Base-by-base conservation (phyloP, 2,329 filamentous ascomycete species). In the Trichoderma endophyticum region DNA sequence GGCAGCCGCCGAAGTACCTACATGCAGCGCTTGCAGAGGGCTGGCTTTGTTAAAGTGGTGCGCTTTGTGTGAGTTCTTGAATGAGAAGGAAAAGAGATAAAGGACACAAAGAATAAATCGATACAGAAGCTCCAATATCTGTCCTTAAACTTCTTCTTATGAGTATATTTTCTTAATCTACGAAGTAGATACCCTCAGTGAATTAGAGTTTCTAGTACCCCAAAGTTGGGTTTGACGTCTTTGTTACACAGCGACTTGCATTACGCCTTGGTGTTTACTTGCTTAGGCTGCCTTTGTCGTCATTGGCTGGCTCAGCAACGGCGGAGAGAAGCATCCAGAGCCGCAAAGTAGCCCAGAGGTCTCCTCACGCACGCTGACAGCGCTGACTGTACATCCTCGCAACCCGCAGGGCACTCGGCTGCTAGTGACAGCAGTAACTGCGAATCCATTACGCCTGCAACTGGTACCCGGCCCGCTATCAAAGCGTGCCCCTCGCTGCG, bases 401-500 rank as follows among this genome's bases (percentile, higher is more conserved):
- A 36, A 70, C 66, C 12, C 51, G 14, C 39, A 51, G 21, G 34
- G 66, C 32, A 24, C 51, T 9, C 32, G 15, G n/a, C 57, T 60
- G 57, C 57, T 60, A 60, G 57, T n/a, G 18, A 4, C 32, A 5
- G 30, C 34, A 30, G 51, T 57, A n/a, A 32, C 64, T 21, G 51
- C 51, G n/a, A 30, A 26, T 61, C 32, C 59, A 26, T n/a, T n/a
- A 30, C 56, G 56, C 56, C 56, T 59, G 30, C 56, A 4, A 12
- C 28, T 59, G 56, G 28, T 36, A 61, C 51, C 7, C 21, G 9
- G 24, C 18, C 64, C 54, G 51, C 54, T 59, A 68, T 57, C 64
- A 59, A 57, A 59, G 36, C 65, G n/a, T 67, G 34, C 64, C 65
- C 54, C 65, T 68, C 65, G 65, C 65, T 60, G 24, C n/a, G 28